Conservation (phyloP, 495 filamentous ascomycete species). For the Aspergillus kassunensis region DNA sequence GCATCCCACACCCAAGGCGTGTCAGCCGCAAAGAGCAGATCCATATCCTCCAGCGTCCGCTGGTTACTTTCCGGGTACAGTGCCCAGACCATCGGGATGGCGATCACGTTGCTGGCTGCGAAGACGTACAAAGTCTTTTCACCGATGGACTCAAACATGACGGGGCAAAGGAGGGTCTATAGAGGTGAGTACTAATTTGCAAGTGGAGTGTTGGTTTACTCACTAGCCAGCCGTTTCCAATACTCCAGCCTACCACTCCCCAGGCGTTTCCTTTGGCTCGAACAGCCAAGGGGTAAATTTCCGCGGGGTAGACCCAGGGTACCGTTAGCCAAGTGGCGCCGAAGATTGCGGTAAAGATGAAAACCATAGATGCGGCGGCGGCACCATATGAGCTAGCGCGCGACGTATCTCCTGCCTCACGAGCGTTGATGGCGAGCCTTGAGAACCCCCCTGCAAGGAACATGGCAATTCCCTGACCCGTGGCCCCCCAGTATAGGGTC, state of each 20-base stretch:
- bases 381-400: conserved; percentile 53
- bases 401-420: conserved; percentile 36
- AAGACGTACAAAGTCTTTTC: conserved; percentile 69
- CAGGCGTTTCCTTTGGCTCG: conserved; percentile 70
- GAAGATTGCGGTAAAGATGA: conserved; percentile 65
- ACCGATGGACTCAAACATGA: conserved; percentile 58
- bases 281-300: conserved; percentile 67
- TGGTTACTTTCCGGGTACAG: conserved; percentile 66
- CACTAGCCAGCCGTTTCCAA: conserved; percentile 64
- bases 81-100: conserved; percentile 65
- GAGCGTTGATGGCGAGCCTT: conserved; percentile 48
- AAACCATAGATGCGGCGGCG: conserved; percentile 64
- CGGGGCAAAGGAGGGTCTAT: conserved; percentile 56
- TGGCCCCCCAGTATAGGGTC: conserved; percentile 65
- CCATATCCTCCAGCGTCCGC: conserved; percentile 66
- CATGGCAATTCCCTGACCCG: conserved; percentile 59
- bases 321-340: conserved; percentile 71
- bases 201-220: conserved; percentile 12
- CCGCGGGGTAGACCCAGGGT: conserved; percentile 67
- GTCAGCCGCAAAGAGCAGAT: conserved; percentile 58
- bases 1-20: conserved; percentile 63
- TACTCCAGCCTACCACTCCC: conserved; percentile 70
- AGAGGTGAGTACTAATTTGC: neutral
- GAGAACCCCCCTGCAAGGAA: conserved; percentile 56
- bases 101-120: conserved; percentile 57